These are phyloP conservation scores for Brasilioporus rufonigricans DNA, from an alignment of 768 basidiomycete genomes.

Conservation along the genomic window DNA sequence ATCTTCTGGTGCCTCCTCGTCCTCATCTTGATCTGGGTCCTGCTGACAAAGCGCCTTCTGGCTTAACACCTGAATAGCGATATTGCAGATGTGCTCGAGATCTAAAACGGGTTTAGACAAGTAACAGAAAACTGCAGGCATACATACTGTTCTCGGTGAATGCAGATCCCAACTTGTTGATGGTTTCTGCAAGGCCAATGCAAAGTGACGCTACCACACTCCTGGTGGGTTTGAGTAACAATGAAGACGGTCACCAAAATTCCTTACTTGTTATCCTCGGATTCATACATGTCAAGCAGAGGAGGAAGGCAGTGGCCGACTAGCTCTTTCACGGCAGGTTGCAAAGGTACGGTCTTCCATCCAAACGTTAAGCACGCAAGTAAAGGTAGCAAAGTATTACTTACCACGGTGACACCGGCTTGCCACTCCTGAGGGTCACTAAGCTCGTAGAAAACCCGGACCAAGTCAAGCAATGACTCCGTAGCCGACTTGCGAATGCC, in stretches of 20 bases:
- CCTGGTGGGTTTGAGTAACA: conserved; percentile 41
- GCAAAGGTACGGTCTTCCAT: conserved; percentile 47
- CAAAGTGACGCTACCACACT: conserved; percentile 87
- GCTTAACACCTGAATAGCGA: conserved; percentile 83
- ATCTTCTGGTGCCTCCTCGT: conserved; percentile 81
- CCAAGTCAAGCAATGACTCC: conserved; percentile 82
- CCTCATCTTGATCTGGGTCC: conserved; percentile 90
- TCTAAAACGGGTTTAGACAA: conserved; percentile 39
- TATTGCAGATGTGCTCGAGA: conserved; percentile 73
- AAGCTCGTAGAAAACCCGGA: conserved; percentile 89
- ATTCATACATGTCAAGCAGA: conserved; percentile 85
- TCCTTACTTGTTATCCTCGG: conserved; percentile 96
- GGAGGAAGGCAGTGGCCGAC: conserved; percentile 70
- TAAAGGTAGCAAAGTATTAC: conserved; percentile 24
- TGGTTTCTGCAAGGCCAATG: conserved; percentile 84
- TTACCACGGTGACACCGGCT: conserved; percentile 63
- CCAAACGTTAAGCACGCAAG: conserved; percentile 7
- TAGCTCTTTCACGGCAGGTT: conserved; percentile 72
- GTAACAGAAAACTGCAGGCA: background rate
- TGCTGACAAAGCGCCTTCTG: conserved; percentile 96
- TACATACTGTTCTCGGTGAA: conserved; percentile 75
- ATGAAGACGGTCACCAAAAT: background rate
- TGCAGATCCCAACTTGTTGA: conserved; percentile 88
- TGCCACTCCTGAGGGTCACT: conserved; percentile 81
- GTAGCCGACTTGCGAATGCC: conserved; percentile 94